Percentiles rank a stretch among this genome's conserved stretches.
Conservation (phyloP, 1,284 basidiomycete genomes). For the Irpex sp. region DNA sequence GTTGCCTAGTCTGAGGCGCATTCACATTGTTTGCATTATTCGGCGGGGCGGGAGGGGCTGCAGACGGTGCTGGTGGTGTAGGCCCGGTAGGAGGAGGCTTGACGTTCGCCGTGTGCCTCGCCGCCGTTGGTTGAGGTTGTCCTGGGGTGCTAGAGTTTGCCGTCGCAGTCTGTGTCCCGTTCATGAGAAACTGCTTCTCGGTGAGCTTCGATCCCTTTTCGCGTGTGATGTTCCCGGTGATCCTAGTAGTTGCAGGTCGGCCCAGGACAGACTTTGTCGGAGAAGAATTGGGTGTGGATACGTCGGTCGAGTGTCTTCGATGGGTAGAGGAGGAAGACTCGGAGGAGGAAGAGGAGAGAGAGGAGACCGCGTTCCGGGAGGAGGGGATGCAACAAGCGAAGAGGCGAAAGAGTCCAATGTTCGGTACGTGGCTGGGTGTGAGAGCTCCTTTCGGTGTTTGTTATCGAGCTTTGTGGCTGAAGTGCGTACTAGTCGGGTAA, state of each 20-base stretch:
- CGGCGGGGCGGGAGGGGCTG: slow-evolving; percentile 44
- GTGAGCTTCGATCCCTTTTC: slow-evolving; percentile 6
- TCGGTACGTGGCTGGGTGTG: slow-evolving; percentile 3
- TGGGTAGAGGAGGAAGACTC: no score
- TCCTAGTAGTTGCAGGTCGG: neutral
- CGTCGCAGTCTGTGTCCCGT: slow-evolving; percentile 33
- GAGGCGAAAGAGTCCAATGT: slow-evolving; percentile 12
- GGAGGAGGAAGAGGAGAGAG: slow-evolving; percentile 1
- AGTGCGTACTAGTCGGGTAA: neutral
- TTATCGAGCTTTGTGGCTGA: neutral
- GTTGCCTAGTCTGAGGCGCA: slow-evolving; percentile 20
- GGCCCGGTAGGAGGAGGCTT: slow-evolving; percentile 51
- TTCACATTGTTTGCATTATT: slow-evolving; percentile 15
- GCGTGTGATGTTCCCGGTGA: slow-evolving; percentile 8
- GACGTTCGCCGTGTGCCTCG: neutral
- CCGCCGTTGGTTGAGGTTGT: neutral
- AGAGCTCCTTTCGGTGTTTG: neutral
- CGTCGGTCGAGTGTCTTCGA: slow-evolving; percentile 1
- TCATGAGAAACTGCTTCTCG: slow-evolving; percentile 27
- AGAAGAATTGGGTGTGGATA: neutral
- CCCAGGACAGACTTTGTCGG: neutral
- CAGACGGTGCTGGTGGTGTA: slow-evolving; percentile 52
- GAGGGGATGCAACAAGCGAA: slow-evolving; percentile 12
- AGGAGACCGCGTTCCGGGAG: slow-evolving; percentile 5
- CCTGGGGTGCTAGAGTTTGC: slow-evolving; percentile 3